Conservation (phyloP, 1,284 basidiomycete species). For the Cystobasidium pallidum region DNA sequence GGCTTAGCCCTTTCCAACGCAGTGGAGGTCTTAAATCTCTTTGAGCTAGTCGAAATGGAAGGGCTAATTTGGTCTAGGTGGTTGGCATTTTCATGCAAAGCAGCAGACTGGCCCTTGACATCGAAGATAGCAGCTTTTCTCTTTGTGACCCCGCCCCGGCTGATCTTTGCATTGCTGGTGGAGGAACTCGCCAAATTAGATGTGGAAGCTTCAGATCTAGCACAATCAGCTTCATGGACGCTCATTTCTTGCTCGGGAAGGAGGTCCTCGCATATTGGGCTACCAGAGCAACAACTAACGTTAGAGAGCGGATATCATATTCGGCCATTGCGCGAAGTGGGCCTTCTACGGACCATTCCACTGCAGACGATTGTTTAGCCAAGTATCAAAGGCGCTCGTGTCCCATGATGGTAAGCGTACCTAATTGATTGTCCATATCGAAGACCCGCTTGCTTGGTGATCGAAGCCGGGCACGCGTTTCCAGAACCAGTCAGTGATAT, state of each 20-base stretch:
- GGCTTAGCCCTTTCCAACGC: constrained; percentile 59
- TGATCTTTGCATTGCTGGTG: neutral
- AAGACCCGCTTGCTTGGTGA: constrained; percentile 5
- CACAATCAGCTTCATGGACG: constrained; percentile 9
- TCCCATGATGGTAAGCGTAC: neutral
- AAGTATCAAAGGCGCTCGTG: too few species aligned
- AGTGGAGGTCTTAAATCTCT: constrained; percentile 39
- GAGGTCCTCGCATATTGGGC: constrained; percentile 38
- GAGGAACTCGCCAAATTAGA: neutral
- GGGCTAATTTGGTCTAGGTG: constrained; percentile 46
- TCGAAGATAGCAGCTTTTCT: constrained; percentile 30
- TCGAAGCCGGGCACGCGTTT: constrained; percentile 11
- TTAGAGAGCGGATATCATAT: neutral
- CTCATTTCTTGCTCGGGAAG: constrained; percentile 8
- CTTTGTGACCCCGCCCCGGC: neutral
- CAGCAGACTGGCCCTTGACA: constrained; percentile 13
- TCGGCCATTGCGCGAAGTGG: neutral
- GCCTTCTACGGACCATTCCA: constrained; percentile 6
- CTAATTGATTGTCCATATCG: constrained; percentile 20
- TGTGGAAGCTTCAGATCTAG: constrained; percentile 11
- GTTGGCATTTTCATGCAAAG: neutral
- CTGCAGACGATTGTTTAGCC: neutral
- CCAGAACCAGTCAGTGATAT: neutral
- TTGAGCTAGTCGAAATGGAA: constrained; percentile 7
- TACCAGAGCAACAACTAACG: neutral